These are phyloP conservation scores for Penicillium canariense DNA, from an alignment of 495 filamentous ascomycete species.

Conservation along the genomic window DNA sequence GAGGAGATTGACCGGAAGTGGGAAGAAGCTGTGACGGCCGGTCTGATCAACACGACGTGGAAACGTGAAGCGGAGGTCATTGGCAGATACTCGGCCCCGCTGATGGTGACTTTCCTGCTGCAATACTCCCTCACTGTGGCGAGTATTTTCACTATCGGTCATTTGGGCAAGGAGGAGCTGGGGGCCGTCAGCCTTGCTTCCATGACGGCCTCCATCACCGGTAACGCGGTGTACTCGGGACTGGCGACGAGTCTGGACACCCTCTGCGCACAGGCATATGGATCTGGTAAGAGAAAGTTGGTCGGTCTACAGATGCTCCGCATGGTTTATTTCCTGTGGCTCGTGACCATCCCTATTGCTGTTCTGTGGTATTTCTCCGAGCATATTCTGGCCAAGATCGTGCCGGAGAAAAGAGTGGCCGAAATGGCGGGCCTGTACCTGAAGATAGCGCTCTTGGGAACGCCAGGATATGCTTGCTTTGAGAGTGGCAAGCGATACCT, in stretches of 20 bases:
- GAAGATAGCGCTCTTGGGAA: conserved; percentile 61
- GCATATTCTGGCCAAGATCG: conserved; percentile 56
- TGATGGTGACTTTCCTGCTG: conserved; percentile 70
- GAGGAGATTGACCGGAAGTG: conserved; percentile 60
- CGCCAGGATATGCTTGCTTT: conserved; percentile 69
- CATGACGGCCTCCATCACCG: conserved; percentile 73
- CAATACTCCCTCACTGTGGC: conserved; percentile 74
- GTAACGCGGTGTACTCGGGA: conserved; percentile 69
- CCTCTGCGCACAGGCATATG: conserved; percentile 74
- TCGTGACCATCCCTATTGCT: conserved; percentile 63
- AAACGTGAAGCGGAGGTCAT: conserved; percentile 74
- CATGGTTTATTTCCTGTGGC: conserved; percentile 64
- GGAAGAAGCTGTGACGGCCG: conserved; percentile 73
- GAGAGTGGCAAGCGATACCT: conserved; percentile 72
- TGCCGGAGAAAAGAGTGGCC: conserved; percentile 64
- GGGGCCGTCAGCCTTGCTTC: conserved; percentile 63
- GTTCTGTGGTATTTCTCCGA: conserved; percentile 63
- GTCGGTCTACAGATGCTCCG: conserved; percentile 72
- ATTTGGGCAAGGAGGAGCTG: conserved; percentile 61
- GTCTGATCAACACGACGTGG: conserved; percentile 80
- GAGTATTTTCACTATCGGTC: conserved; percentile 66
- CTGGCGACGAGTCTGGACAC: conserved; percentile 73
- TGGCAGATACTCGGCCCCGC: conserved; percentile 57
- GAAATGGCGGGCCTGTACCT: conserved; percentile 64
- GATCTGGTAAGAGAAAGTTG: conserved; percentile 63